Conservation (phyloP, 2,329 filamentous ascomycete genomes). For the Xylariales sp. region DNA sequence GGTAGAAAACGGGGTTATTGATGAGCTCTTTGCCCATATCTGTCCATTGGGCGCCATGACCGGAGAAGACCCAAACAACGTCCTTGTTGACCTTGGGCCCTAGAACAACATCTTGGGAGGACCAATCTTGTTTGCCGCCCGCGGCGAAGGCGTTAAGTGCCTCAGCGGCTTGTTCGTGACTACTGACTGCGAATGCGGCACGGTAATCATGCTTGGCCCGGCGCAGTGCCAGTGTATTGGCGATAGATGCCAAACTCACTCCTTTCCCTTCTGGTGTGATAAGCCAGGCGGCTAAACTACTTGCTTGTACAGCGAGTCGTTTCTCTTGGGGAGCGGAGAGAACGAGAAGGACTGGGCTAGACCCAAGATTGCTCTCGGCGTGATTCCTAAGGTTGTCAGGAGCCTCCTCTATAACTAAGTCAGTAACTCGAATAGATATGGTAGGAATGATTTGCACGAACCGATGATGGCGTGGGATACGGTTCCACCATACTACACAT, state of each 20-base stretch:
- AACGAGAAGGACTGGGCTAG: conserved; percentile 20
- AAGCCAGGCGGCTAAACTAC: conserved; percentile 24
- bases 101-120: conserved; percentile 14
- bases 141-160: conserved; percentile 27
- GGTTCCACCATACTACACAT: conserved; percentile 47
- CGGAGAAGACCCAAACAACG: conserved; percentile 55
- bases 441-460: too few relatives aligned
- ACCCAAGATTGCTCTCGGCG: too few relatives aligned
- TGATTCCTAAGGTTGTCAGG: too few relatives aligned
- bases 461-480: conserved; percentile 51
- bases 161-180: conserved; percentile 23
- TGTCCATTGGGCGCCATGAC: conserved; percentile 57
- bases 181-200: conserved; percentile 24
- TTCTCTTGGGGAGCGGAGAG: conserved; percentile 36
- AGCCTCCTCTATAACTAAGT: too few relatives aligned
- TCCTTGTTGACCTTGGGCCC: conserved; percentile 36
- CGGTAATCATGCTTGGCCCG: conserved; percentile 34
- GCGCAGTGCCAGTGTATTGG: conserved; percentile 28
- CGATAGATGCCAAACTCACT: conserved; percentile 20
- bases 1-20: conserved; percentile 42
- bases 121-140: conserved; percentile 25
- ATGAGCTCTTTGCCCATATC: conserved; percentile 56
- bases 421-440: too few relatives aligned
- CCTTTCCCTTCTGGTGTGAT: neutral
- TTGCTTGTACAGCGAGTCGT: conserved; percentile 20